Evolutionary conservation across 129 eudicot species (phyloP).

Genomic region (Mikania micrantha): DNA sequence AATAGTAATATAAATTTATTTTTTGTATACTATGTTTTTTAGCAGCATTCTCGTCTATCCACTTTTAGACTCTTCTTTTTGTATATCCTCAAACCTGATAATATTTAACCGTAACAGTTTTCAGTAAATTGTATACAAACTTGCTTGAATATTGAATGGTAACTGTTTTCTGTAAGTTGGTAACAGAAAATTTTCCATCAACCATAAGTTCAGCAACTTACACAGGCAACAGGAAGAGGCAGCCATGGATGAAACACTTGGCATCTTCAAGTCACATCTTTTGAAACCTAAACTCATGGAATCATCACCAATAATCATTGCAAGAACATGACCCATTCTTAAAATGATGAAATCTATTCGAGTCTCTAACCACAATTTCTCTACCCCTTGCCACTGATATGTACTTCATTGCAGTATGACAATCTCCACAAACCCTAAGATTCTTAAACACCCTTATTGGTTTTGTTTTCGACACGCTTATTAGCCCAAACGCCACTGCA

Average conservation of each 20-base stretch:
- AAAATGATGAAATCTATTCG: constrained; percentile 67
- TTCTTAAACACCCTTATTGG: constrained; percentile 64
- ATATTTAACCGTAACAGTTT: not conserved
- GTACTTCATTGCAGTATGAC: constrained; percentile 66
- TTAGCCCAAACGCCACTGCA: constrained; percentile 70
- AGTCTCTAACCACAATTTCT: constrained; percentile 65
- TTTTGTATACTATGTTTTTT: not conserved
- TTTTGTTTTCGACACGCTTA: constrained; percentile 37
- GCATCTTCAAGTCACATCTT: not conserved
- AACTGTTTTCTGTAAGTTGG: too few relatives aligned
- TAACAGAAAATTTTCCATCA: constrained; percentile 6
- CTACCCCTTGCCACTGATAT: constrained; percentile 51
- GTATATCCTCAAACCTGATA: not conserved
- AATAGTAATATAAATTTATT: not conserved
- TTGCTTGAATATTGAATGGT: not conserved
- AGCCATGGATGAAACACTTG: not conserved
- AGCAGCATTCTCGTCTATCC: not conserved
- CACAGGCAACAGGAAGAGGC: not conserved
- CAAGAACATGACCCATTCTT: constrained; percentile 62
- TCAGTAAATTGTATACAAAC: not conserved
- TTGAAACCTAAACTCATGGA: not conserved
- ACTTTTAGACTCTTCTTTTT: not conserved
- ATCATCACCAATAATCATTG: constrained; percentile 65
- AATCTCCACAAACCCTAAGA: constrained; percentile 61
- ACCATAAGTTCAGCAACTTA: not conserved